Conservation (phyloP, 192 early-diverging fungal genomes). For the Linnemannia hyalina region DNA sequence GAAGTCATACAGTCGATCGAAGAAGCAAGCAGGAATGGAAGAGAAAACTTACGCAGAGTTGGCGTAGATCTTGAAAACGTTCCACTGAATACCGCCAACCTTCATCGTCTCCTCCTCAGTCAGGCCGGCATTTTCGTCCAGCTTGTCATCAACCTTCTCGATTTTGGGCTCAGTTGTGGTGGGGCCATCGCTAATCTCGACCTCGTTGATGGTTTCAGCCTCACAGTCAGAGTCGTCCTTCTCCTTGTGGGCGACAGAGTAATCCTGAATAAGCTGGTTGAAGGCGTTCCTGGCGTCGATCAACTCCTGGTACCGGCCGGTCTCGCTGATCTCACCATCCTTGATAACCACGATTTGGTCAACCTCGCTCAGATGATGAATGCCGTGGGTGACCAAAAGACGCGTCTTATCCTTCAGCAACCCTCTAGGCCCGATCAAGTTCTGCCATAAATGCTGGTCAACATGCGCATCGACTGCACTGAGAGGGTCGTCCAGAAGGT, state of each 20-base stretch:
- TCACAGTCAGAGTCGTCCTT: conserved; percentile 10
- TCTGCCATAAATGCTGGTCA: conserved; percentile 37
- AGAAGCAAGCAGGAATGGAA: conserved; percentile 42
- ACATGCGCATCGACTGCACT: conserved; percentile 73
- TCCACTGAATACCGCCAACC: conserved; percentile 81
- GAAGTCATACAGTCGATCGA: neutral
- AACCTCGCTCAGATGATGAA: conserved; percentile 76
- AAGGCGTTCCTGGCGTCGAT: conserved; percentile 71
- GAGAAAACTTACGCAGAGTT: conserved; percentile 63
- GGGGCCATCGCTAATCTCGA: neutral
- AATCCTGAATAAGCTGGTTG: conserved; percentile 77
- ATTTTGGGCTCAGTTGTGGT: conserved; percentile 10
- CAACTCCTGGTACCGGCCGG: conserved; percentile 72
- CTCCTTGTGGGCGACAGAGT: conserved; percentile 54
- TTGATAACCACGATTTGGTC: conserved; percentile 78
- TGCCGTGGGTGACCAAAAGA: conserved; percentile 82
- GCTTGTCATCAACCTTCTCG: conserved; percentile 14
- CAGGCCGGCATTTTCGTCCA: conserved; percentile 60
- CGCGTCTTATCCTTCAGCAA: conserved; percentile 83
- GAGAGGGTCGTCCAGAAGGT: conserved; percentile 89
- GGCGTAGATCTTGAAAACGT: conserved; percentile 83
- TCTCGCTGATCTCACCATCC: conserved; percentile 75
- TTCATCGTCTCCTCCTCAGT: conserved; percentile 85
- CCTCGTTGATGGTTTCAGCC: conserved; percentile 10
- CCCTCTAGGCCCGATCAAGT: conserved; percentile 81